Evolutionary conservation across 306 rosid genomes (phyloP).

Genomic region (Cyamopsis tetragonoloba): DNA sequence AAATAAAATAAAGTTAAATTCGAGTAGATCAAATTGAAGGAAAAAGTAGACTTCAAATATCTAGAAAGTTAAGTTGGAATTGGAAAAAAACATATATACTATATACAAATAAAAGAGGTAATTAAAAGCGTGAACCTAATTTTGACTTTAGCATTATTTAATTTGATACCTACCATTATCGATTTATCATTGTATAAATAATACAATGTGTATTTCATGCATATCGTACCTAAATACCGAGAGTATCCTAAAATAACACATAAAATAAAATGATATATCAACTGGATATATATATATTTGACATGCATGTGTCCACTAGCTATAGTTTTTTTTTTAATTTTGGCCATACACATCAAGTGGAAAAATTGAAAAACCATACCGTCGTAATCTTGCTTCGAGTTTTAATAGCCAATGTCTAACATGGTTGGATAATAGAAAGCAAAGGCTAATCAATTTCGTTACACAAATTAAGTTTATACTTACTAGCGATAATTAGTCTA

Average conservation of each 20-base stretch:
- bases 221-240: background rate
- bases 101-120: too few relatives aligned
- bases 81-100: too few relatives aligned
- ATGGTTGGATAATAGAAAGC: background rate
- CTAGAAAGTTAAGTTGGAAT: too few relatives aligned
- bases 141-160: background rate
- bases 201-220: background rate
- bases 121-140: background rate
- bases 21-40: too few relatives aligned
- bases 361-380: conserved; percentile 9
- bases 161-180: too few relatives aligned
- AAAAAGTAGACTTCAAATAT: too few relatives aligned
- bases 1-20: too few relatives aligned
- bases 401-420: background rate
- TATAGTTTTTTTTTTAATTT: background rate
- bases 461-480: too few relatives aligned
- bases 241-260: background rate
- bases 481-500: too few relatives aligned
- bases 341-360: background rate
- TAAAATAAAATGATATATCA: background rate
- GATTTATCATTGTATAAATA: background rate
- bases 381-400: background rate
- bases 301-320: background rate
- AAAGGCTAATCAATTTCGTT: too few relatives aligned
- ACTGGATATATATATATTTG: background rate